Evolutionary conservation across 768 basidiomycete species (phyloP), one percentile per base, ranked within the genome.

Genomic region (Trametes villosa): DNA sequence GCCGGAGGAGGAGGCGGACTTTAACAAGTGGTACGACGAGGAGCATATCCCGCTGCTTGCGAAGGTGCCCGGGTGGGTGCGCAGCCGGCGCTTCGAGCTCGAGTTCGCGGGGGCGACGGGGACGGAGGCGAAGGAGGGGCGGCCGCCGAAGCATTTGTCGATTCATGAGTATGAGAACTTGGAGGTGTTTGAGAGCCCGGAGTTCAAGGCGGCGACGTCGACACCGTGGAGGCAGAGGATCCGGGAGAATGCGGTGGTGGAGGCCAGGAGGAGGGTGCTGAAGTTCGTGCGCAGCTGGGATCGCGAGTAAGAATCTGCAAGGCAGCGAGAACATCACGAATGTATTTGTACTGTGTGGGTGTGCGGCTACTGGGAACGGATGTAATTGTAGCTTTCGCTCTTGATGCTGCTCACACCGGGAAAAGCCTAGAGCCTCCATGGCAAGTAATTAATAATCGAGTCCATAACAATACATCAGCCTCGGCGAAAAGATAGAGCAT

Each of bases 221-320:
- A 82, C 82, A 18, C 73, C 77, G 36, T 81, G 81, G 81, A 72
- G 76, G 62, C 72, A 68, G 26, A 67, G 71, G 52, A 73, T 79
- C 4, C 69, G 80, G 42, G 61, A 67, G 29, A 53, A 65, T 7
- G 71, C 79, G 8, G 50, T 72, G 15, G 60, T 70, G 36, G 36
- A 38, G 42, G 65, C 67, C 50, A 76, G 80, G 63, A 71, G 77
- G 42, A 51, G 72, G 57, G 60, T 73, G 46, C 65, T 75, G 36
- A 62, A 68, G 52, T 45, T 63, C 46, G 18, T 42, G 42, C 60
- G 40, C 30, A 63, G 24, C 29, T 66, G 59, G 59, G 56, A 56
- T 33, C 53, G 47, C 47, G 27, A 60, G 55, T 53, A 36, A 26
- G 15, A n/a, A 13, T 27, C 20, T 45, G 6, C 4, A 26, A 36